Conservation (phyloP, 2,329 filamentous ascomycete species). For the Sphaerulina musiva region DNA sequence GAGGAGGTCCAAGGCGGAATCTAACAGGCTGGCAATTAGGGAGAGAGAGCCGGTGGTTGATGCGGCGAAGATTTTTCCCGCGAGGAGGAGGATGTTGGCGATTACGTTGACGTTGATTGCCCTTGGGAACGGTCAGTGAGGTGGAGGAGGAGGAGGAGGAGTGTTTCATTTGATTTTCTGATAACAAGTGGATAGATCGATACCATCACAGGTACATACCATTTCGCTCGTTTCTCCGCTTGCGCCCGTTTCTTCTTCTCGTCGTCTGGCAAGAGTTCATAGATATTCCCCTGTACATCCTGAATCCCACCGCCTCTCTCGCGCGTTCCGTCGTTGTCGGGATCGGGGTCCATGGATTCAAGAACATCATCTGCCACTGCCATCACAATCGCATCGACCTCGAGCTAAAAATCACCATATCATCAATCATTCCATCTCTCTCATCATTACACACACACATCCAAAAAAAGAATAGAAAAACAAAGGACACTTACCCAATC, state of each 20-base stretch:
- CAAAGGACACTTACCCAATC: conserved; percentile 39
- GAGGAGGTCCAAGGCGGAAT: conserved; percentile 55
- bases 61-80: conserved; percentile 51
- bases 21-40: conserved; percentile 55
- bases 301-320: conserved; percentile 50
- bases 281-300: conserved; percentile 45
- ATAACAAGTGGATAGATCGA: neutral
- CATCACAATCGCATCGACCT: conserved; percentile 53
- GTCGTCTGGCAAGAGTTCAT: conserved; percentile 50
- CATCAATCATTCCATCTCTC: no score
- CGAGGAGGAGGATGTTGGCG: conserved; percentile 53
- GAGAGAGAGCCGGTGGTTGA: conserved; percentile 54
- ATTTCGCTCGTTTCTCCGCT: conserved; percentile 45
- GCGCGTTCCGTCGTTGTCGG: conserved; percentile 50
- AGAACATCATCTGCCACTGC: conserved; percentile 53
- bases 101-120: conserved; percentile 56
- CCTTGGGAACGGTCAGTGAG: neutral
- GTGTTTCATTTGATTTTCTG: no score
- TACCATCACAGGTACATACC: conserved; percentile 25
- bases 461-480: no score
- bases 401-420: conserved; percentile 29
- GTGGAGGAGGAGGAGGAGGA: no score
- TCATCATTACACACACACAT: no score
- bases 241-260: conserved; percentile 46
- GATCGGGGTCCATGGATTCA: conserved; percentile 55